A percentile compares a stretch with the other conserved stretches of the same genome.
phyloP scores from a whole-genome alignment of 2,329 filamentous ascomycete genomes.

The Aspergillus sp. region DNA sequence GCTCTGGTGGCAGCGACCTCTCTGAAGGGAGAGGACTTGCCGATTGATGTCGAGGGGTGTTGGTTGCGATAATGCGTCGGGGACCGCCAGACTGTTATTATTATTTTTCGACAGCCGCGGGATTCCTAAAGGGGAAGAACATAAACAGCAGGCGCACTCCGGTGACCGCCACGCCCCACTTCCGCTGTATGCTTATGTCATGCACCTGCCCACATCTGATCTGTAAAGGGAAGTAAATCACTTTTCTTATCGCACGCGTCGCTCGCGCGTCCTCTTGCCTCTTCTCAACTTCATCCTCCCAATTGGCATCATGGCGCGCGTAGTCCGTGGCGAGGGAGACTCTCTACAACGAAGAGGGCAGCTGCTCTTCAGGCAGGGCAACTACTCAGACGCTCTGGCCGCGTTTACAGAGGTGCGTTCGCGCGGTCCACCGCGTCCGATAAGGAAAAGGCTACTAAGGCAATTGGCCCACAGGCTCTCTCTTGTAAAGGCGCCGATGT shows the following conservation, averaged over 20 bases:
- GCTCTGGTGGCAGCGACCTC: constrained; percentile 15
- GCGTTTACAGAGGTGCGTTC: constrained; percentile 42
- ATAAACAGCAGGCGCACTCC: constrained; percentile 40
- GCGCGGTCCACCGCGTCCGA: constrained; percentile 8
- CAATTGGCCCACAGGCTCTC: constrained; percentile 36
- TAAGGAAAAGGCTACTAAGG: constrained; percentile 14
- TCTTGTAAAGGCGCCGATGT: constrained; percentile 33
- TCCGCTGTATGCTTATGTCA: constrained; percentile 23
- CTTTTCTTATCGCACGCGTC: constrained; percentile 8
- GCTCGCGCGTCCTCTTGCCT: not conserved
- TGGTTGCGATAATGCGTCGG: not conserved
- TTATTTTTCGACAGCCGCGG: constrained; percentile 18
- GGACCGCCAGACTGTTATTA: not conserved
- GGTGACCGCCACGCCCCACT: constrained; percentile 23
- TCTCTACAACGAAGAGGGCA: constrained; percentile 44
- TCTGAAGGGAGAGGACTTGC: constrained; percentile 8
- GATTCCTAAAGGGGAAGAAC: constrained; percentile 45
- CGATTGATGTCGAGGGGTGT: not conserved
- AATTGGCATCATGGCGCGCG: not conserved
- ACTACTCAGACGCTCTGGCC: constrained; percentile 47
- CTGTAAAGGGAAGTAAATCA: not conserved
- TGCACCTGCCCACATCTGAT: not conserved
- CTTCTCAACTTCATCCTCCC: not conserved
- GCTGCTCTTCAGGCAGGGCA: constrained; percentile 45
- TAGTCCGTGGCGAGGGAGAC: constrained; percentile 21